Base-by-base conservation (phyloP, 1,284 basidiomycete species). In the Leccinum variabile region DNA sequence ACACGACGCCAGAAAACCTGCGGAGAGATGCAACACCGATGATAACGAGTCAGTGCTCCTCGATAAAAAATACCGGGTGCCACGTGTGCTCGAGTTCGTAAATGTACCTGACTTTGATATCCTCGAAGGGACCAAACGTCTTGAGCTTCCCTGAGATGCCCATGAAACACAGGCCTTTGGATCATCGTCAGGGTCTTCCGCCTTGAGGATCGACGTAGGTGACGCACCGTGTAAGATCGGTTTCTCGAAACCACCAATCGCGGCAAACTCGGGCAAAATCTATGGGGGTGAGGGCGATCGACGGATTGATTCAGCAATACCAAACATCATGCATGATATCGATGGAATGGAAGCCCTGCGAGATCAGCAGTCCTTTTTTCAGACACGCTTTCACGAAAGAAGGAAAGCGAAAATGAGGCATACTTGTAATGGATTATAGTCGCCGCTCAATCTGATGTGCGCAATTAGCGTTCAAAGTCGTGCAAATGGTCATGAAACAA, bases 101-200 rank as follows among this genome's bases (percentile, higher is more conserved):
- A 16, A 75, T 84, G 70, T 71, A 96, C 85, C 97, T 87, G 65
- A 95, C 95, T 86, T 99, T 99, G 82, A 99, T 97, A 76, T 98
- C 94, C 72, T 88, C 88, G 80, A 85, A 97, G 8, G 85, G 77
- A 28, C 97, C 97, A 73, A 87, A 99, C 2, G 88, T 83, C 77
- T 96, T 91, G 70, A 92, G 77, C 79, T 98, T 98, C n/a, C 90
- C 94, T 9, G 95, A 86, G 66, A 98, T 90, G 57, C 97, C 97
- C 84, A 98, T 92, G 53, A 84, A 92, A 81, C 95, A 98, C 6
- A 99, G 85, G 28, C 91, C 90, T 84, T 50, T 32, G 44, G 49
- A 54, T 54, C 50, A 39, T 37, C 54, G 50, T 50, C 53, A 41
- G 5, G 25, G 0, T 52, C 64, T 28, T 14, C 13, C 44, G 44